These are phyloP conservation scores for Dendrocalamus latiflorus DNA, from an alignment of 202 grass and related monocot genomes.

Conservation along the genomic window DNA sequence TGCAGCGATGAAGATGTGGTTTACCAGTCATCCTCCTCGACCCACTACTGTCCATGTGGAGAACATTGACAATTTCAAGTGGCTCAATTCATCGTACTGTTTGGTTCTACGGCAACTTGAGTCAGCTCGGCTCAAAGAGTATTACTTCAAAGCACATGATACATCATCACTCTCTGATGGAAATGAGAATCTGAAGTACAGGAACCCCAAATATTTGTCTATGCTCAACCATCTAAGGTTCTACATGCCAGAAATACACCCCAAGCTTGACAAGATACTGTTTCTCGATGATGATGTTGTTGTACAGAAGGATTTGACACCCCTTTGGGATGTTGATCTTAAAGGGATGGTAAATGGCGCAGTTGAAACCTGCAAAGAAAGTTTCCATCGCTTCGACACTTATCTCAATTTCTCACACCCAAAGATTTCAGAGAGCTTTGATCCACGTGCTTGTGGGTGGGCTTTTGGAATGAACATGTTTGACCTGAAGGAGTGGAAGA, in stretches of 20 bases:
- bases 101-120: slow-evolving; percentile 91
- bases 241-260: slow-evolving; percentile 96
- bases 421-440: slow-evolving; percentile 80
- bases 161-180: slow-evolving; percentile 84
- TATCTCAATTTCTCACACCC: slow-evolving; percentile 93
- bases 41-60: slow-evolving; percentile 67
- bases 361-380: slow-evolving; percentile 97
- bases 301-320: slow-evolving; percentile 81
- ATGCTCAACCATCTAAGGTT: slow-evolving; percentile 97
- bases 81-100: slow-evolving; percentile 96
- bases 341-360: slow-evolving; percentile 97
- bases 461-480: slow-evolving; percentile 99
- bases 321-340: slow-evolving; percentile 76
- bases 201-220: slow-evolving; percentile 95
- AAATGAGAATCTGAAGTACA: slow-evolving; percentile 86
- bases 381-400: slow-evolving; percentile 94
- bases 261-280: slow-evolving; percentile 88
- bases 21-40: slow-evolving; percentile 55
- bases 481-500: slow-evolving; percentile 88
- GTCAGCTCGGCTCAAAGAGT: slow-evolving; percentile 85
- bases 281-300: slow-evolving; percentile 97
- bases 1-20: slow-evolving; percentile 98
- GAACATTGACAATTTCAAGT: slow-evolving; percentile 92
- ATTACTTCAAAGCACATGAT: slow-evolving; percentile 94
- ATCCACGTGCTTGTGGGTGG: slow-evolving; percentile 92